Conservation (phyloP, 1,284 basidiomycete species). For the Grifola frondosa region DNA sequence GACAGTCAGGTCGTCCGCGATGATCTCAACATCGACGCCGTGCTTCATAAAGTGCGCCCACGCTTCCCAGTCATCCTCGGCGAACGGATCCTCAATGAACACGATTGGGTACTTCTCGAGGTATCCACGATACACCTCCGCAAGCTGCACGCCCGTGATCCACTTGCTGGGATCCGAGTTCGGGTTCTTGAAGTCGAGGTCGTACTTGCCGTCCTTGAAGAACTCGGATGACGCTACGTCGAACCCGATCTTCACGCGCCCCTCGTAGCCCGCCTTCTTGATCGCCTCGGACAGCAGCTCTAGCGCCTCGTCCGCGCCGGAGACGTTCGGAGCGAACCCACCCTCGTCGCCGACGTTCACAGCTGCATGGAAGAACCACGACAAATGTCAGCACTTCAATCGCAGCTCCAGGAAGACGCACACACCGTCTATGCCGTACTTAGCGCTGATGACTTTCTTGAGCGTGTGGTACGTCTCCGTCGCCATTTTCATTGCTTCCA, state of each 20-base stretch:
- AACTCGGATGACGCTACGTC: slow-evolving; percentile 99
- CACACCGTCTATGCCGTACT: slow-evolving; percentile 98
- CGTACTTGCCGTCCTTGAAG: slow-evolving; percentile 99
- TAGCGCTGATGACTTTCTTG: slow-evolving; percentile 99
- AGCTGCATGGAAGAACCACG: slow-evolving; percentile 47
- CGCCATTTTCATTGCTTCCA: slow-evolving; percentile 98
- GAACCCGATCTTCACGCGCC: slow-evolving; percentile 98
- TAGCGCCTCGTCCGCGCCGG: slow-evolving; percentile 95
- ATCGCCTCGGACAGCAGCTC: slow-evolving; percentile 96
- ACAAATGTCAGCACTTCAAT: slow-evolving; percentile 1
- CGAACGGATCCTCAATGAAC: slow-evolving; percentile 99
- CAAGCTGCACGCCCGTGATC: slow-evolving; percentile 92
- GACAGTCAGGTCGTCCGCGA: slow-evolving; percentile 98
- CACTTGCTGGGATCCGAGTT: slow-evolving; percentile 97
- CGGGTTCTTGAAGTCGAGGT: slow-evolving; percentile 99
- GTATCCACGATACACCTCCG: slow-evolving; percentile 88
- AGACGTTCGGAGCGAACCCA: slow-evolving; percentile 98
- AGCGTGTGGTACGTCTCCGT: slow-evolving; percentile 98
- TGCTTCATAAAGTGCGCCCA: slow-evolving; percentile 90
- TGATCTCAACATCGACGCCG: slow-evolving; percentile 84
- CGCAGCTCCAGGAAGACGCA: neutral
- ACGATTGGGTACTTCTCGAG: slow-evolving; percentile 93
- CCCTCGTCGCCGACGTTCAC: slow-evolving; percentile 99
- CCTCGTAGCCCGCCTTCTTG: slow-evolving; percentile 96
- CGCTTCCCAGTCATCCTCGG: slow-evolving; percentile 99